Conservation (phyloP, 1,284 basidiomycete species). For the Rhodotorula mucilaginosa region DNA sequence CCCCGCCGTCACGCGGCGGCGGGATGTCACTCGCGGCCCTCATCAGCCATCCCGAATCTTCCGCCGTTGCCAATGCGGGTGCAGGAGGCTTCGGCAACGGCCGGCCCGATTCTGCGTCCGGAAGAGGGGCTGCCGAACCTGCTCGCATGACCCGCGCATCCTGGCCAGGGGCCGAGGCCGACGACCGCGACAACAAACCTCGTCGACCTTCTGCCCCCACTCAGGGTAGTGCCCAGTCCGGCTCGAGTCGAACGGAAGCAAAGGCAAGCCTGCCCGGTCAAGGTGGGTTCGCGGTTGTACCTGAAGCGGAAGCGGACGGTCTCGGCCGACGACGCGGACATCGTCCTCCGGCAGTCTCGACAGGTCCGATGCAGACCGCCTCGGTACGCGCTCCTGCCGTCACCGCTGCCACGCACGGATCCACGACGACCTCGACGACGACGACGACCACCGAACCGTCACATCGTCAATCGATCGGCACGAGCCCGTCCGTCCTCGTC, state of each 20-base stretch:
- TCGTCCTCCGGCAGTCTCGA: constrained; percentile 26
- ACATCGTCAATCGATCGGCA: background rate
- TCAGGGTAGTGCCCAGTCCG: background rate
- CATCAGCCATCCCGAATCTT: background rate
- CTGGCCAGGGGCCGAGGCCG: too few relatives aligned
- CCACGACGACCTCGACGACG: too few relatives aligned
- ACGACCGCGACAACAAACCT: too few relatives aligned
- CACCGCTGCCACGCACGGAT: background rate
- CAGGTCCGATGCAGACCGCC: background rate
- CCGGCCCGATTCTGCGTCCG: background rate
- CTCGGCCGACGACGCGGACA: constrained; percentile 21
- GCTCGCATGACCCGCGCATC: too few relatives aligned
- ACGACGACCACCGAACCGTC: background rate
- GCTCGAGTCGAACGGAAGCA: background rate
- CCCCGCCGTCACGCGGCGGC: background rate
- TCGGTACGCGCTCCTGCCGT: background rate
- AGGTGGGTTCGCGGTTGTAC: background rate
- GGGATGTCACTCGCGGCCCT: background rate
- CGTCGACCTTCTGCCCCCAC: too few relatives aligned
- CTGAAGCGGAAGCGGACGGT: background rate
- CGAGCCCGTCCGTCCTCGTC: constrained; percentile 23
- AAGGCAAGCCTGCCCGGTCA: too few relatives aligned
- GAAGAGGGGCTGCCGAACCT: background rate
- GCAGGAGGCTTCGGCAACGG: background rate
- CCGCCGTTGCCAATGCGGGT: background rate